Conservation (phyloP, 2,329 filamentous ascomycete genomes). For the Claviceps fusiformis region DNA sequence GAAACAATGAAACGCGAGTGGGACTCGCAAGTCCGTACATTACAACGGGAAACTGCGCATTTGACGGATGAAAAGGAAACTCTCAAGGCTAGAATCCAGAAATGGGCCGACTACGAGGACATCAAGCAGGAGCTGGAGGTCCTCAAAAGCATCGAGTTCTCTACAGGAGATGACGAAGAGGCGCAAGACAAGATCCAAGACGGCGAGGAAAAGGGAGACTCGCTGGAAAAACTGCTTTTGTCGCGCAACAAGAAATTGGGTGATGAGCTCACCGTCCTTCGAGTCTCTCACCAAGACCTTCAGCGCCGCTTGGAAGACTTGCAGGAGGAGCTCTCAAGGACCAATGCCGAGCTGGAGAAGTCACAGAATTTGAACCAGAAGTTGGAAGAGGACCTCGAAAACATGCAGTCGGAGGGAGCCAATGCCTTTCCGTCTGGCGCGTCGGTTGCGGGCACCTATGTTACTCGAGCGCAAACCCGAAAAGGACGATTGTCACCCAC, state of each 20-base stretch:
- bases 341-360: constrained; percentile 76
- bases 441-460: constrained; percentile 85
- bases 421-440: constrained; percentile 80
- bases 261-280: constrained; percentile 82
- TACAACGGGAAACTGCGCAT: constrained; percentile 64
- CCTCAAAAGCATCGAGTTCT: constrained; percentile 94
- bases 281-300: constrained; percentile 87
- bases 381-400: constrained; percentile 81
- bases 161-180: constrained; percentile 74
- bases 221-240: constrained; percentile 78
- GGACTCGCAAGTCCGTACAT: constrained; percentile 60
- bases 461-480: constrained; percentile 47
- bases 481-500: constrained; percentile 73
- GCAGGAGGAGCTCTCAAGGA: constrained; percentile 70
- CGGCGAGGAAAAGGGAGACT: constrained; percentile 47
- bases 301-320: constrained; percentile 66
- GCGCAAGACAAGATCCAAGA: constrained; percentile 28
- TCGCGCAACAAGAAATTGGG: constrained; percentile 92
- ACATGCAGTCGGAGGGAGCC: constrained; percentile 69
- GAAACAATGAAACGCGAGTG: constrained; percentile 66
- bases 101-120: constrained; percentile 90
- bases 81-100: constrained; percentile 68
- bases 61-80: constrained; percentile 70
- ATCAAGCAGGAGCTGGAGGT: constrained; percentile 93
- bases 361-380: constrained; percentile 75